Evolutionary conservation across 2,329 filamentous ascomycete species (phyloP).

Genomic region (Botrytis aclada): DNA sequence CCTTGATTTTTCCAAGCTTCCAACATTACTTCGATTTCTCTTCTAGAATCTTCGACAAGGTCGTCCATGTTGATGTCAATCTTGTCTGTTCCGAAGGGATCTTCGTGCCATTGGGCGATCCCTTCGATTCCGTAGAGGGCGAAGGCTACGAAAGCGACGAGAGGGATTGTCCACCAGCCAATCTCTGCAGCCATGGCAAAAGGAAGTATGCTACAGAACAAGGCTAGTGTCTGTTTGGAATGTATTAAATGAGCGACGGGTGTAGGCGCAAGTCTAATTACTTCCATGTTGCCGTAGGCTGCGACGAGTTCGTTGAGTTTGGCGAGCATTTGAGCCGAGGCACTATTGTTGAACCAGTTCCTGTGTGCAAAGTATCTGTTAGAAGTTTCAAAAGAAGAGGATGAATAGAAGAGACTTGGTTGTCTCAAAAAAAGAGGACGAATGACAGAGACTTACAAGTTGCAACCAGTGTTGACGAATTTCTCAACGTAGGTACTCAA

Average conservation of each 20-base stretch:
- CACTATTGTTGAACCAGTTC: constrained; percentile 58
- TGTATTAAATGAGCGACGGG: constrained; percentile 65
- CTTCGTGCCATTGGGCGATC: constrained; percentile 53
- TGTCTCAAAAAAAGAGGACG: neutral
- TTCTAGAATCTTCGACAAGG: constrained; percentile 57
- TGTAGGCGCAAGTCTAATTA: constrained; percentile 61
- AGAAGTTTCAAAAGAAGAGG: neutral
- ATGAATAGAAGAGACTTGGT: constrained; percentile 20
- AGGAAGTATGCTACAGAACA: constrained; percentile 58
- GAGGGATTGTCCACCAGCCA: constrained; percentile 59
- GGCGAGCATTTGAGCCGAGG: constrained; percentile 54
- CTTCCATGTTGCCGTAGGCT: constrained; percentile 62
- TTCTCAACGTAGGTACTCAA: constrained; percentile 57
- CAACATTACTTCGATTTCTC: constrained; percentile 56
- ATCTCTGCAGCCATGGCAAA: constrained; percentile 63
- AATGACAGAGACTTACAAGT: constrained; percentile 35
- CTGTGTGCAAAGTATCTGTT: constrained; percentile 30
- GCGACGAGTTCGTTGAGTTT: constrained; percentile 56
- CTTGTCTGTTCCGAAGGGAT: constrained; percentile 63
- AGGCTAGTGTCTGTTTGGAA: constrained; percentile 59
- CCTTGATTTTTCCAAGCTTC: constrained; percentile 51
- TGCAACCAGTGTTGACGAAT: constrained; percentile 55
- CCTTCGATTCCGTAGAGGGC: constrained; percentile 55
- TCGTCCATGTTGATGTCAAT: constrained; percentile 68
- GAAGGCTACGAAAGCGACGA: constrained; percentile 59